Base-by-base conservation (phyloP, 2,329 filamentous ascomycete genomes). In the Fusarium equiseti region DNA sequence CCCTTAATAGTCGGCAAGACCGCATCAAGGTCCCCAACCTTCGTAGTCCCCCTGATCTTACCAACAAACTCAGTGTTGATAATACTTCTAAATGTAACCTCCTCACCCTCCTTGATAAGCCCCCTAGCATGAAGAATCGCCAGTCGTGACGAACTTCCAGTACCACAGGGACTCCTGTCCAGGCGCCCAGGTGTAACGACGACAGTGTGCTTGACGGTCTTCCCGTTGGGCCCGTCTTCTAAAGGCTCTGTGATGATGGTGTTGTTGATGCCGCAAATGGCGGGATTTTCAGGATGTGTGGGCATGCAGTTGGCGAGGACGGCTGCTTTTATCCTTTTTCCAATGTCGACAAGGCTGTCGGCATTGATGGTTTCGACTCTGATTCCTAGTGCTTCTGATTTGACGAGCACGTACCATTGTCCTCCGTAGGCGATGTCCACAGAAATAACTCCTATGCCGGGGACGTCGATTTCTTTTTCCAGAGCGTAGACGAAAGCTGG, bases 271-370 rank as follows among this genome's bases (percentile, higher is more conserved):
- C 82, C 82, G 27, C 71, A 75, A 38, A 84, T 82, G 1, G 5
- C 78, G 0, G 77, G 64, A 48, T 83, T 84, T 8, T 82, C 81
- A 0, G 82, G 82, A 46, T 84, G 82, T 5, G 81, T 72, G 1
- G 82, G 81, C 6, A 71, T 77, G 58, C 77, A 80, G 7, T 69
- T 59, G 5, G 65, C 66, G 44, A 79, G 77, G 0, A 82, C 79
- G 1, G 80, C 81, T n/a, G 71, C 66, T 60, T 84, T 84, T 62
- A 84, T 82, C n/a, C 73, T 73, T 51, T 84, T 81, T 2, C 82
- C 83, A 78, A 65, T 50, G 29, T 65, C 26, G 4, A 65, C 32
- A 6, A 65, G 32, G 15, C 53, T 61, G 5, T 65, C 63, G 8
- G 63, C 61, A 1, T 65, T 65, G 40, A 65, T 56, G 12, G 63